Base-by-base conservation (phyloP, 148 eudicot genomes). In the Rhododendron henanense region DNA sequence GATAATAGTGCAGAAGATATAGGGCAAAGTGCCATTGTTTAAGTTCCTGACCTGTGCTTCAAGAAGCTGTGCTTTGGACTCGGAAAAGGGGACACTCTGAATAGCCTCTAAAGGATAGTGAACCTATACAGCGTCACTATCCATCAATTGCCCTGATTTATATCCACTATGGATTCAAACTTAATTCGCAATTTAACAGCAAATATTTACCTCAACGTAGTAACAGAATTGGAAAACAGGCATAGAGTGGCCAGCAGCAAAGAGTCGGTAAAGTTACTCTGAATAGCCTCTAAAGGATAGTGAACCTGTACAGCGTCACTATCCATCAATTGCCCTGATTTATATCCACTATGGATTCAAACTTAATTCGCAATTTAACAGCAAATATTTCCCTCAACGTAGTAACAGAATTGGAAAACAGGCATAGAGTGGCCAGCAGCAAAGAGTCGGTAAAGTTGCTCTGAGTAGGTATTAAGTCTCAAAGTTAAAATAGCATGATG, bases 21-120 rank as follows among this genome's bases (percentile, higher is more conserved):
- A 31, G 41, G 21, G 76, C 37, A 71, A 35, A 10, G 11, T 33
- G 10, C 5, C 5, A 74, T 33, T 35, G 44, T 18, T 9, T 67
- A 41, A 78, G 45, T 35, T 75, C 37, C 85, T 79, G 84, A 96
- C 99, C 96, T 97, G 98, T 84, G 91, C 97, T 90, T 93, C 93
- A 39, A 97, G 94, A 88, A 97, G 98, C 89, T 93, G 98, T 85
- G 88, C 15, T 93, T 95, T 97, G 79, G 92, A 86, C 55, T 93
- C 96, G 14, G 93, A 89, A 85, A 91, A 71, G 39, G 76, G 76
- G 41, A 71, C 76, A 71, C 76, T 71, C 76, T 71, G 76, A 33
- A 71, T 71, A 71, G 76, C 76, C 37, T 33, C 76, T 71, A 71
- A 71, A 71, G 76, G 76, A 71, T 71, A 71, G 35, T 71, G 76